phyloP scores from a whole-genome alignment of 116 monocot genomes.

The Iris pallida region DNA sequence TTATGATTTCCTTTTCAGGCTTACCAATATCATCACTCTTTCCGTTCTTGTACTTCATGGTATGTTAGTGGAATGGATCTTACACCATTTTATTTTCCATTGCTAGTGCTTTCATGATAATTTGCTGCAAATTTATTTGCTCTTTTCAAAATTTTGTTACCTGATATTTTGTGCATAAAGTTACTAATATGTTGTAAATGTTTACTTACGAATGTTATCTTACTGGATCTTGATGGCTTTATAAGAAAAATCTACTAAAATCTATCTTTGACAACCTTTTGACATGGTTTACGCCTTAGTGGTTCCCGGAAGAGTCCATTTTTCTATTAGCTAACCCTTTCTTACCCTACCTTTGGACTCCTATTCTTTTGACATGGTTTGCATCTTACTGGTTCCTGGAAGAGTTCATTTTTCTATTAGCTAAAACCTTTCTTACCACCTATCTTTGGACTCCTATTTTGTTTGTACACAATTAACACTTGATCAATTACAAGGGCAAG shows the following conservation, averaged over 20 bases:
- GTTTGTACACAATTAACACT: too few species aligned
- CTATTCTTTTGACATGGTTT: too few species aligned
- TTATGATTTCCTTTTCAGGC: slow-evolving; percentile 2
- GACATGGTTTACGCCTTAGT: too few species aligned
- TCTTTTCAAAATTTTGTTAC: neutral
- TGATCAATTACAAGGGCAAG: too few species aligned
- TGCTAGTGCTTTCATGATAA: neutral
- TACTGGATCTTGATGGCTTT: neutral
- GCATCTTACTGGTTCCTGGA: too few species aligned
- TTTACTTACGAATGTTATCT: neutral
- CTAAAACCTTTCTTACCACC: too few species aligned
- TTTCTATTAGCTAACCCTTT: too few species aligned
- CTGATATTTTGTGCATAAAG: neutral
- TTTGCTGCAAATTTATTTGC: neutral
- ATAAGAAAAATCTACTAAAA: neutral
- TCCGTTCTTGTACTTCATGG: slow-evolving; percentile 10
- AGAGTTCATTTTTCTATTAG: too few species aligned
- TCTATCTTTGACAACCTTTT: too few species aligned
- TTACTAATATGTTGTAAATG: neutral
- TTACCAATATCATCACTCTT: slow-evolving; percentile 10
- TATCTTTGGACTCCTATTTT: too few species aligned
- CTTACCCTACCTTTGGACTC: too few species aligned
- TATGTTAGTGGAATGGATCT: neutral
- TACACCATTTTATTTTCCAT: neutral
- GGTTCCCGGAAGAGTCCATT: too few species aligned